Percentiles rank a stretch among this genome's conserved stretches.
phyloP scores from a whole-genome alignment of 371 early-diverging fungal species.

The Rhizopus sp. region DNA sequence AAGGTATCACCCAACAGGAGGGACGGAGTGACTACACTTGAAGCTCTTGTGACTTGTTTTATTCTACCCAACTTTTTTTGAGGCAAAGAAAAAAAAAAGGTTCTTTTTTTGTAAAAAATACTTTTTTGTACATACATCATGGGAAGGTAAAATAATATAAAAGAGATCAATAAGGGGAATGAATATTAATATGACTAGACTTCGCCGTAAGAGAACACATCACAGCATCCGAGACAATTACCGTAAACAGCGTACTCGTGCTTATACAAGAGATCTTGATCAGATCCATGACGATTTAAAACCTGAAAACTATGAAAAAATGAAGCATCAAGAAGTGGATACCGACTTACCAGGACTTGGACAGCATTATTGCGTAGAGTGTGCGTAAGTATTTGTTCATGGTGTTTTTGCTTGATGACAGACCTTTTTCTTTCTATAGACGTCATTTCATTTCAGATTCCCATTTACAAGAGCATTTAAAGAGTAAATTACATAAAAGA shows the following conservation, averaged over 20 bases:
- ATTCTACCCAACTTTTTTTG: too few species aligned
- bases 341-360: conserved; percentile 90
- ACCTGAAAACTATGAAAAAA: conserved; percentile 67
- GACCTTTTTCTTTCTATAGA: conserved; percentile 22
- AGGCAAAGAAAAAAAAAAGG: too few species aligned
- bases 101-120: too few species aligned
- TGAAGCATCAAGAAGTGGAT: conserved; percentile 66
- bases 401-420: too few species aligned
- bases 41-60: too few species aligned
- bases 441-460: conserved; percentile 48
- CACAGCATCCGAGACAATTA: conserved; percentile 66
- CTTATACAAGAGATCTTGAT: conserved; percentile 84
- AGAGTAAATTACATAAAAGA: conserved; percentile 54
- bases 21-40: too few species aligned
- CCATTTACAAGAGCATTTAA: conserved; percentile 44
- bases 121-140: conserved; percentile 8
- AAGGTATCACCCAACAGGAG: too few species aligned
- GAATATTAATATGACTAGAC: conserved; percentile 27
- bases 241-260: conserved; percentile 64
- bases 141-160: conserved; percentile 25
- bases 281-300: conserved; percentile 88
- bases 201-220: conserved; percentile 73
- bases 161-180: neutral
- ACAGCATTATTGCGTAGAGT: conserved; percentile 88
- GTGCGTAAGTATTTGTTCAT: conserved; percentile 70